phyloP scores from a whole-genome alignment of 306 rosid species.

The Trifolium repens region DNA sequence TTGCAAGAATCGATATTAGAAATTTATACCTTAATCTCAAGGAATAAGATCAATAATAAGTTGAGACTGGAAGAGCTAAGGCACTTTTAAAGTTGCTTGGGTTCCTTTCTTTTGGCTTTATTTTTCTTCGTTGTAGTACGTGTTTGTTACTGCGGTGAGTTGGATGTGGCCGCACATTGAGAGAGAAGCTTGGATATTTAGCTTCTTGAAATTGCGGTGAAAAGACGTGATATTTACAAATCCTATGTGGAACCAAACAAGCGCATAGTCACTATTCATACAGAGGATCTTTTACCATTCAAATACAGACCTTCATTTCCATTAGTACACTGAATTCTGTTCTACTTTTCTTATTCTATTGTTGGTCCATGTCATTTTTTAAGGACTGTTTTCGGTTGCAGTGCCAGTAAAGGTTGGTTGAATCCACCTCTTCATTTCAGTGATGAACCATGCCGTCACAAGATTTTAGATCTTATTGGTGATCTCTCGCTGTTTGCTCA shows the following conservation, averaged over 20 bases:
- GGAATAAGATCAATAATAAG: background rate
- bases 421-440: slow-evolving; percentile 80
- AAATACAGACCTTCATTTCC: background rate
- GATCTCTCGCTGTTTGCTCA: slow-evolving; percentile 85
- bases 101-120: background rate
- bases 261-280: background rate
- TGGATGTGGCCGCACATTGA: too few relatives aligned
- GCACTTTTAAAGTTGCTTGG: background rate
- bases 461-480: slow-evolving; percentile 87
- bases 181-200: too few relatives aligned
- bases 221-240: too few relatives aligned
- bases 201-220: too few relatives aligned
- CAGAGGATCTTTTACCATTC: background rate
- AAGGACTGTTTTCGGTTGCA: slow-evolving; percentile 45
- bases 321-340: background rate
- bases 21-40: background rate
- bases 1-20: background rate
- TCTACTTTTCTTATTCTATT: background rate
- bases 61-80: background rate
- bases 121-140: background rate
- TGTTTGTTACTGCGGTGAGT: too few relatives aligned
- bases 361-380: background rate
- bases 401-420: slow-evolving; percentile 81
- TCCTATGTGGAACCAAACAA: too few relatives aligned
- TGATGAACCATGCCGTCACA: slow-evolving; percentile 94